Evolutionary conservation across 805 yeast species (phyloP).

Genomic region (Lipomyces yamanashiensis): DNA sequence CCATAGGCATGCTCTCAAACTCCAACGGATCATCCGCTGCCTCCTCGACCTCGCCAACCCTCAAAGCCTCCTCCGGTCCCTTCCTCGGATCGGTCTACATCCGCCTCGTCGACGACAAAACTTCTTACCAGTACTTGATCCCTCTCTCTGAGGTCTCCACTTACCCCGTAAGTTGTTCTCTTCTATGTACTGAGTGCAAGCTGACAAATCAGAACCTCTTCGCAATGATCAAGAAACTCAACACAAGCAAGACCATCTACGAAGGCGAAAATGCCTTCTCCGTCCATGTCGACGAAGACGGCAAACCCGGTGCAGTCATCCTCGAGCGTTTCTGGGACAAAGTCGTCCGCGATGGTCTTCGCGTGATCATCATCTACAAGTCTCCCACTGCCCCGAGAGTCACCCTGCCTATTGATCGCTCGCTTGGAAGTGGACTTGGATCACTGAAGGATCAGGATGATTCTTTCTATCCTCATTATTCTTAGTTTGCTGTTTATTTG

Average conservation of each 20-base stretch:
- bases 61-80: slow-evolving; percentile 13
- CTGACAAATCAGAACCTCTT: slow-evolving; percentile 20
- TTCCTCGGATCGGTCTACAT: slow-evolving; percentile 26
- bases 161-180: slow-evolving; percentile 17
- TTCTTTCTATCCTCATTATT: slow-evolving; percentile 30
- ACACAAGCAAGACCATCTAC: slow-evolving; percentile 28
- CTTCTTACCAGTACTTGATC: slow-evolving; percentile 27
- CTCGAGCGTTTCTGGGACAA: slow-evolving; percentile 37
- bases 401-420: slow-evolving; percentile 33
- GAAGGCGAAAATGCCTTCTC: slow-evolving; percentile 35
- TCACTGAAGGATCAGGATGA: slow-evolving; percentile 34
- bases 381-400: slow-evolving; percentile 10
- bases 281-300: slow-evolving; percentile 36
- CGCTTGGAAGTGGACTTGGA: slow-evolving; percentile 30
- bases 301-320: slow-evolving; percentile 34
- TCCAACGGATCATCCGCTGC: slow-evolving; percentile 16
- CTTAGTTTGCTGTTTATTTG: neutral
- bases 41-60: slow-evolving; percentile 23
- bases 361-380: slow-evolving; percentile 25
- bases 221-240: slow-evolving; percentile 32
- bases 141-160: slow-evolving; percentile 30
- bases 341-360: slow-evolving; percentile 37
- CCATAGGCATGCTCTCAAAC: slow-evolving; percentile 16
- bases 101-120: slow-evolving; percentile 24
- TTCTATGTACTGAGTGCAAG: no score